These are phyloP conservation scores for Annona cherimola DNA, from an alignment of 164 flowering plant genomes.

Conservation along the genomic window DNA sequence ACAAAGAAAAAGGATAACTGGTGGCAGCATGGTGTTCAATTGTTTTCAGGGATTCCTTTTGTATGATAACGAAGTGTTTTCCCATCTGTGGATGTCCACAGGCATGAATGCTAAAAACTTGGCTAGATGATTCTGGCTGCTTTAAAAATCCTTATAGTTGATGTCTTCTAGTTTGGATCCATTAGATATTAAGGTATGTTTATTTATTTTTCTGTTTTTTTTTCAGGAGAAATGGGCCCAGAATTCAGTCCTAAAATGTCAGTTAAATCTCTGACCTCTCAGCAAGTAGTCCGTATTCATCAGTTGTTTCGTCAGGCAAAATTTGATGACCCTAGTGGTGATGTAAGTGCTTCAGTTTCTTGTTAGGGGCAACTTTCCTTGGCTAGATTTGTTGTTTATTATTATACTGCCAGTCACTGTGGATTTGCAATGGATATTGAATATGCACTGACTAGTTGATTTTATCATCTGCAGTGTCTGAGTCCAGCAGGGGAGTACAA, in stretches of 20 bases:
- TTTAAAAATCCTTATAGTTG: background rate
- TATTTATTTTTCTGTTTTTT: background rate
- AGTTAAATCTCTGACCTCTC: constrained; percentile 82
- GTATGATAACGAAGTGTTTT: too few relatives aligned
- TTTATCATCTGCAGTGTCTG: constrained; percentile 58
- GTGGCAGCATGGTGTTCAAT: too few relatives aligned
- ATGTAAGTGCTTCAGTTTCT: constrained; percentile 39
- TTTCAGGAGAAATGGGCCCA: constrained; percentile 96
- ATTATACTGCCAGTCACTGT: background rate
- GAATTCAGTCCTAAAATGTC: constrained; percentile 80
- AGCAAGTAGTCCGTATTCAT: constrained; percentile 95
- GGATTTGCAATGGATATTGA: background rate
- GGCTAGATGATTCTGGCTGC: background rate
- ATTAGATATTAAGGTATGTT: background rate
- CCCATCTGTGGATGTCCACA: too few relatives aligned
- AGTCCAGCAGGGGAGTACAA: constrained; percentile 99
- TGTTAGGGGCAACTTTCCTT: background rate
- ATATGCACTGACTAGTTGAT: background rate
- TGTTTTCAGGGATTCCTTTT: too few relatives aligned
- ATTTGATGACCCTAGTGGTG: constrained; percentile 98
- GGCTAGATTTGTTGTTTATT: background rate
- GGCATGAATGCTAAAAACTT: background rate
- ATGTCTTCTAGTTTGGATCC: background rate
- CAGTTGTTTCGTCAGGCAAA: constrained; percentile 98
- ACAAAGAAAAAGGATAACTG: too few relatives aligned